Evolutionary conservation across 306 rosid genomes (phyloP), one percentile per base, ranked within the genome.

Genomic region (Quercus bicolor): DNA sequence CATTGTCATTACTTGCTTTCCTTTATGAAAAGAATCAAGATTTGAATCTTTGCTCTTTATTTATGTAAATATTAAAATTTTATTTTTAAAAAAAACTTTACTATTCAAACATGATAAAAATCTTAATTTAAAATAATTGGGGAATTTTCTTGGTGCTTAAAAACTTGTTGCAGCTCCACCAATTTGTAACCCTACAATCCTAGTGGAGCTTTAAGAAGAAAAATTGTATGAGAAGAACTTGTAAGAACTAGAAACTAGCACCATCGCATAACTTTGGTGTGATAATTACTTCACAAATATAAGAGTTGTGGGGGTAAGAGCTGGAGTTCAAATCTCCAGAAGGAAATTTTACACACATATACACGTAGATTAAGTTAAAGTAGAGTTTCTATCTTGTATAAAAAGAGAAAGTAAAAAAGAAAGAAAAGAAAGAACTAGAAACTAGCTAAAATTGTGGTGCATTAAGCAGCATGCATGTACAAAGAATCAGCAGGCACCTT

Each of bases 281-380:
- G 9, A 34, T 34, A 9, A 2, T 34, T 6, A 6, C 40, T 34
- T 6, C 2, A 34, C 2, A 34, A 34, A 0, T 6, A 1, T 34
- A 6, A 33, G 0, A 34, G 9, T 0, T 34, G 40, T 34, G 9
- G 8, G 40, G 0, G 40, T 0, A 6, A 34, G 40, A 0, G 2
- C 8, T 0, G 0, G 8, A 34, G 0, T 34, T 34, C 2, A 34
- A 34, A 0, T 34, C 0, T 34, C 0, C 0, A 6, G 2, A 34
- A 34, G 0, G 8, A 0, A 34, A 8, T 34, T 34, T 34, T 0
- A 34, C 2, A 34, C 2, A 34, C 0, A 34, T 6, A 34, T 34
- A 34, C 40, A 34, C 0, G 2, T 0, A 34, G 2, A 34, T 34
- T 1, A 34, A 1, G 40, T 34, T 34, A 34, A 6, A 6, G 2